Evolutionary conservation across 2,329 filamentous ascomycete species (phyloP).

Genomic region (Colletotrichum eremochloae): DNA sequence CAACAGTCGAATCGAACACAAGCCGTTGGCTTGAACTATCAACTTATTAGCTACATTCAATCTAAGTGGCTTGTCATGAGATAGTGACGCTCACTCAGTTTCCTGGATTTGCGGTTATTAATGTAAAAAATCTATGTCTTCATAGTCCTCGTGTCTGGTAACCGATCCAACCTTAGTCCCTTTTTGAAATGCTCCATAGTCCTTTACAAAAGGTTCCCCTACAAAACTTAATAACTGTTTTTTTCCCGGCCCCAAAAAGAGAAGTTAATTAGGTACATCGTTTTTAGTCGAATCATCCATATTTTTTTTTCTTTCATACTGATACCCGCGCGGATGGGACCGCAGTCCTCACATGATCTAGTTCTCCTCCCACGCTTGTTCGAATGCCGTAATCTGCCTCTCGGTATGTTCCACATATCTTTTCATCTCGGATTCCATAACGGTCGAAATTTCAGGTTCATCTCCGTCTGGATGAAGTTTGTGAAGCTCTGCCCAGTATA

Average conservation of each 20-base stretch:
- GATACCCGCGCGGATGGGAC: no score
- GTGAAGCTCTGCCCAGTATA: conserved; percentile 51
- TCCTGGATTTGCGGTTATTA: fast-evolving
- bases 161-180: background rate
- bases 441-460: background rate
- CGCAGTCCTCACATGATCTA: no score
- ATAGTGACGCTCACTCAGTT: background rate
- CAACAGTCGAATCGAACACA: background rate
- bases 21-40: background rate
- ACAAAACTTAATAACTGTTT: background rate
- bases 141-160: background rate
- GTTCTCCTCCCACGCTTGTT: background rate
- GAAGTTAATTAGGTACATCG: no score
- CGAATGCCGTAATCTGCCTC: background rate
- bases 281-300: no score
- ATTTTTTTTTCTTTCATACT: no score
- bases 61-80: background rate
- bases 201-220: background rate
- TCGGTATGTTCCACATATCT: conserved; percentile 15
- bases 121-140: background rate
- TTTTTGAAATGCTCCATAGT: background rate
- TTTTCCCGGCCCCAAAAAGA: no score
- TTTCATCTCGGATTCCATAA: conserved; percentile 5
- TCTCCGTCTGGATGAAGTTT: conserved; percentile 10
- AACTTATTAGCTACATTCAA: background rate